Evolutionary conservation across 371 early-diverging fungal genomes (phyloP).

Genomic region (Mortierella sp.): DNA sequence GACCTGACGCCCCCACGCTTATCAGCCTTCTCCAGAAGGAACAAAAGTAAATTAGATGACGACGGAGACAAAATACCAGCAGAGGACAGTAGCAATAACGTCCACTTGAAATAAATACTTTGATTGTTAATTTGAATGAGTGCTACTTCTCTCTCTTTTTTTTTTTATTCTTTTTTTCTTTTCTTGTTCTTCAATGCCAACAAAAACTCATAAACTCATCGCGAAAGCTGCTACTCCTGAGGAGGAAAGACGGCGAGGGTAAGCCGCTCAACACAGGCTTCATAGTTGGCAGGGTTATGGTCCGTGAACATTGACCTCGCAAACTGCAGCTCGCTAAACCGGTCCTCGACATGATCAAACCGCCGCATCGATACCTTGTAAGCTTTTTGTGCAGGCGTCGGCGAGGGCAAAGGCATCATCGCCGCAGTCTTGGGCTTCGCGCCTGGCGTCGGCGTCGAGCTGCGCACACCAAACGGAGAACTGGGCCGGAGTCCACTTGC

Average conservation of each 20-base stretch:
- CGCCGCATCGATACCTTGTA: conserved; percentile 67
- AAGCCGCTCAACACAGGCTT: conserved; percentile 62
- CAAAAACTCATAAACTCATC: neutral
- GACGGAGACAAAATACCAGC: neutral
- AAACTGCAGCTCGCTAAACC: conserved; percentile 79
- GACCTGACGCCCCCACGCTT: neutral
- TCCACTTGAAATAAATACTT: neutral
- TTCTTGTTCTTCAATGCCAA: neutral
- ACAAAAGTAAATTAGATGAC: neutral
- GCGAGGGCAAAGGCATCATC: neutral
- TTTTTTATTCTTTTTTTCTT: neutral
- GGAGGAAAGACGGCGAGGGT: conserved; percentile 32
- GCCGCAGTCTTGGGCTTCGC: conserved; percentile 8
- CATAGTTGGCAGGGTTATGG: conserved; percentile 80
- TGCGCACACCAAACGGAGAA: conserved; percentile 43
- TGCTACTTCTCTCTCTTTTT: neutral
- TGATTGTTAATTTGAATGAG: neutral
- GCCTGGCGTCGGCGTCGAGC: conserved; percentile 24
- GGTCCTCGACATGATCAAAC: conserved; percentile 75
- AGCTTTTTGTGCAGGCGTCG: conserved; percentile 16
- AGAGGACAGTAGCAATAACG: too few species aligned
- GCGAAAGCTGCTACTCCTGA: conserved; percentile 2
- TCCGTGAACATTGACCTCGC: conserved; percentile 80
- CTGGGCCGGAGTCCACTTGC: conserved; percentile 41
- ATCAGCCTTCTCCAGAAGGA: neutral